Base-by-base conservation (phyloP, 805 yeast species). In the Ogataea methanolica region DNA sequence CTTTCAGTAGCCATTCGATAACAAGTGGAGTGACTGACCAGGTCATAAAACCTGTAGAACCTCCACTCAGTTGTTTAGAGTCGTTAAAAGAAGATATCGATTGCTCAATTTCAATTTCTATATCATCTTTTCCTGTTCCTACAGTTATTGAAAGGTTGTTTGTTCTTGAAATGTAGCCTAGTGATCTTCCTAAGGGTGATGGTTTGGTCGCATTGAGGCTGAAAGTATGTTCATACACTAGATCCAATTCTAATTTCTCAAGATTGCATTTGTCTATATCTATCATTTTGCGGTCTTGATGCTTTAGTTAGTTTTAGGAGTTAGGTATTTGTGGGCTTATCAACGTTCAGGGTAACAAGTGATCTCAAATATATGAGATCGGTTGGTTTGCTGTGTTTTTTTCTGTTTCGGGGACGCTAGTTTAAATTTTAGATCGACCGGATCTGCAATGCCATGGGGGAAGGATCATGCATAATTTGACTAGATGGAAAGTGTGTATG, bases 31-130 rank as follows among this genome's bases (percentile, higher is more conserved):
- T 70, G 1, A 79, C 67, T 38, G 68, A 66, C 90, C 90, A 83
- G 36, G 82, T 67, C 4, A 83, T 74, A 50, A 77, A 84, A 12
- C 90, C 90, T 0, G 88, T 82, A 5, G 84, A 75, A 23, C 62
- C 52, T 17, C 76, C 69, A 15, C 64, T 37, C 26, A 68, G 59
- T 0, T 59, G 55, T 23, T 63, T 60, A 2, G 73, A 69, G 11
- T 57, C 48, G 15, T 69, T 55, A 42, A 70, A 55, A 0, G 60
- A 52, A 0, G 68, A 55, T 3, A 66, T 45, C 0, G 73, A 67
- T 44, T 71, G 76, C 15, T 60, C 53, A n/a, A 67, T 42, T n/a
- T 34, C 35, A 36, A 60, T 55, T n/a, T 59, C 50, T 7, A 39
- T 23, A 6, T 26, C 31, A 26, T 26, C 31, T 26, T 26, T 26